Evolutionary conservation across 352 stramenopile genomes (phyloP), one percentile per base, ranked within the genome.

Genomic region (Paralagenidium karlingii): DNA sequence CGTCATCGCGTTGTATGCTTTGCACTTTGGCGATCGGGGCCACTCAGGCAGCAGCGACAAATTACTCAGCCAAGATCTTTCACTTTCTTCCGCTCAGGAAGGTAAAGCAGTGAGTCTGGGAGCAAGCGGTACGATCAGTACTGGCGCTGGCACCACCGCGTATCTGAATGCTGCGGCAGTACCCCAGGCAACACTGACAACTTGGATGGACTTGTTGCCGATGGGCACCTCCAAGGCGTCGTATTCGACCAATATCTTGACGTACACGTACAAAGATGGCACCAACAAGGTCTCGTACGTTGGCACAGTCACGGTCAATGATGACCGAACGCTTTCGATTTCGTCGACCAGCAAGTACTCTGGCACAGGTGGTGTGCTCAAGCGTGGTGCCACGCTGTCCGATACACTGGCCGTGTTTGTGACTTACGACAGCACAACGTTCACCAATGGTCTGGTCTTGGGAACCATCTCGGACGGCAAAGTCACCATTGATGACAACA

Each of bases 81-180:
- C 31, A 51, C 10, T 54, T 46, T 13, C 12, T 33, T n/a, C n/a
- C n/a, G n/a, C n/a, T n/a, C n/a, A n/a, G 13, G 27, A 31, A 9
- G 13, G 61, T 21, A 38, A 46, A n/a, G 13, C 37, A 24, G 24
- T 51, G 31, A 47, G 37, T 21, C 61, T 68, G 32, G 53, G 48
- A 31, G 53, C 19, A 7, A 42, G 55, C 16, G 60, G 49, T 8
- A 30, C 40, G 12, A 45, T 84, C 3, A 64, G 67, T 47, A 65
- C 62, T 10, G 67, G 73, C 16, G 69, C 73, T 10, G 69, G 73
- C 21, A 87, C 69, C 15, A 82, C 73, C 1, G 67, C 64, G 4
- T 87, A 87, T 56, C 38, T 84, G 21, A 47, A 66, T 39, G 45
- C 45, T 3, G 38, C 37, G 13, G 31, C 37, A 16, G 21, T n/a